Conservation (phyloP, 352 stramenopile species). For the Pythium utonaiense region DNA sequence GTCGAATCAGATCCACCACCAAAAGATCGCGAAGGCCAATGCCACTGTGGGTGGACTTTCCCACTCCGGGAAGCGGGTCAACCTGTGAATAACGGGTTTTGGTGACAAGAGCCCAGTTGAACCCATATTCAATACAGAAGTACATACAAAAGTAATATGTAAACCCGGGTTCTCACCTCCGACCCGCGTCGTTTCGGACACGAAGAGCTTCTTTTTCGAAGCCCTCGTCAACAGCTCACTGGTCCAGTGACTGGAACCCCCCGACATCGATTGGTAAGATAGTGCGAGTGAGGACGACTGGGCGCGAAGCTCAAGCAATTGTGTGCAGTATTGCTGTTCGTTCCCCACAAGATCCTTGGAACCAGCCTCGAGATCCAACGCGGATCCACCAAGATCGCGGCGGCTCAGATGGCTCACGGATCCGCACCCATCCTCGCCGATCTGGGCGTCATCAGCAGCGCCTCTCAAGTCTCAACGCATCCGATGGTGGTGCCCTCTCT, state of each 20-base stretch:
- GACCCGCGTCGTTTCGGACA: no score
- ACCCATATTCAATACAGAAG: neutral
- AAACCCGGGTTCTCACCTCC: no score
- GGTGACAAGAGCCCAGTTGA: neutral
- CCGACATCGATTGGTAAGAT: no score
- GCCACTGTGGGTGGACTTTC: neutral
- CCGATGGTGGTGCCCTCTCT: no score
- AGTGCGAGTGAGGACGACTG: no score
- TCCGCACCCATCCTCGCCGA: no score
- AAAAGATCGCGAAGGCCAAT: neutral
- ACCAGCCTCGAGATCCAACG: neutral
- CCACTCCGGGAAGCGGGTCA: neutral
- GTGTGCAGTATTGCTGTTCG: no score
- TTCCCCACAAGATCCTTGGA: neutral
- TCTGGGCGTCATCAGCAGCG: neutral
- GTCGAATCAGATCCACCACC: neutral
- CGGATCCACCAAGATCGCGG: neutral
- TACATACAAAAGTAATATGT: no score
- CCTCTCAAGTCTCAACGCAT: neutral
- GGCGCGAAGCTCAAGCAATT: no score
- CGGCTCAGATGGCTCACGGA: constrained; percentile 2
- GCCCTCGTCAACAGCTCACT: no score
- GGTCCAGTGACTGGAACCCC: no score
- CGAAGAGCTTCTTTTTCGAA: no score
- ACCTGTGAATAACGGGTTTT: neutral